These are phyloP conservation scores for Termitomyces sp. DNA, from an alignment of 768 basidiomycete genomes.

Conservation along the genomic window DNA sequence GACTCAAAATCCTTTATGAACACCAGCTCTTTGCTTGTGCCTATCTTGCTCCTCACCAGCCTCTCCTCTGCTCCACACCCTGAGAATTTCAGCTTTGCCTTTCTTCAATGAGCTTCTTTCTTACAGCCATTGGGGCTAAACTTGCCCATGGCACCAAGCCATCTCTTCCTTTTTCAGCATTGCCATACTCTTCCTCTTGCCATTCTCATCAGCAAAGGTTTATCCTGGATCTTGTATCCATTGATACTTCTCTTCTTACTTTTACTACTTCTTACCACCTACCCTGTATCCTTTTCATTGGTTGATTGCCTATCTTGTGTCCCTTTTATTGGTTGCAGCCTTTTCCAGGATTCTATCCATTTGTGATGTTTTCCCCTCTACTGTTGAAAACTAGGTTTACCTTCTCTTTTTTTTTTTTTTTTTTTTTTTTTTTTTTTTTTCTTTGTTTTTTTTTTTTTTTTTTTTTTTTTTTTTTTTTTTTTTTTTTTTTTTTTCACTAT, in stretches of 20 bases:
- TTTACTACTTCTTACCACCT: slow-evolving; percentile 33
- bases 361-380: slow-evolving; percentile 18
- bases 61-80: slow-evolving; percentile 40
- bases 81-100: slow-evolving; percentile 30
- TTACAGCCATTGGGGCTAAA: slow-evolving; percentile 44
- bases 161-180: slow-evolving; percentile 35
- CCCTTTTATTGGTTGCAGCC: too few relatives aligned
- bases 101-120: slow-evolving; percentile 34
- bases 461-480: too few relatives aligned
- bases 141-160: slow-evolving; percentile 37
- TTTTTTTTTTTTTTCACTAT: too few relatives aligned
- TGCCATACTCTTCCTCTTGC: slow-evolving; percentile 38
- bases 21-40: slow-evolving; percentile 30
- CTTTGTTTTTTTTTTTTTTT: too few relatives aligned
- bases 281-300: slow-evolving; percentile 44
- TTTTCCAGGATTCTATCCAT: slow-evolving; percentile 10
- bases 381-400: slow-evolving; percentile 45
- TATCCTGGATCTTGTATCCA: slow-evolving; percentile 33
- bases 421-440: too few relatives aligned
- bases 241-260: slow-evolving; percentile 44
- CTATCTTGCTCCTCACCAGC: slow-evolving; percentile 33
- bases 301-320: too few relatives aligned
- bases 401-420: slow-evolving; percentile 36
- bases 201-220: slow-evolving; percentile 31
- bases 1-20: slow-evolving; percentile 25